Percentiles rank a stretch among this genome's conserved stretches.
Conservation (phyloP, 2,329 filamentous ascomycete genomes). For the Daldinia sp. region DNA sequence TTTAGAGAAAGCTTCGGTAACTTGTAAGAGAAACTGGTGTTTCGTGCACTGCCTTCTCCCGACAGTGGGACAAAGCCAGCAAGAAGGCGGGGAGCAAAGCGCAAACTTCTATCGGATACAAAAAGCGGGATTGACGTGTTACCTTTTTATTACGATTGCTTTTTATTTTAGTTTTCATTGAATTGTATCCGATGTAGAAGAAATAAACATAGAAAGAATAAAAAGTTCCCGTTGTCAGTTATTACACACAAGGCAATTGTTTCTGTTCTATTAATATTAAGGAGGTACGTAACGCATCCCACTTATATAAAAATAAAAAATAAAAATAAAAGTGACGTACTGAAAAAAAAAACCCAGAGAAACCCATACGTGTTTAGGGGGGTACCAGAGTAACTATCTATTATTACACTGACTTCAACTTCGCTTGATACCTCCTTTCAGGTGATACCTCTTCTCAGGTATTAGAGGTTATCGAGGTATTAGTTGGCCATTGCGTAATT, state of each 20-base stretch:
- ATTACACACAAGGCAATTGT: slow-evolving; percentile 37
- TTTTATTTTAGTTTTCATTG: too few species aligned
- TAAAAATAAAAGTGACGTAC: too few species aligned
- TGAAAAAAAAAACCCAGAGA: too few species aligned
- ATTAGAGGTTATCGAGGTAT: too few species aligned
- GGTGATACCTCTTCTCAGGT: too few species aligned
- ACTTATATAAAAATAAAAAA: slow-evolving; percentile 8
- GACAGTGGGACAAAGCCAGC: slow-evolving; percentile 29
- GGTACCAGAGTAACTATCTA: slow-evolving; percentile 7
- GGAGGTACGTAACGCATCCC: too few species aligned
- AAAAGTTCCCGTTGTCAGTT: too few species aligned
- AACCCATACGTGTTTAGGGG: slow-evolving; percentile 14
- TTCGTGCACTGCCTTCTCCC: slow-evolving; percentile 19
- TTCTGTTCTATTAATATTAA: too few species aligned
- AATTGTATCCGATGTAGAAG: too few species aligned
- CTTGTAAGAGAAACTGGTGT: slow-evolving; percentile 3
- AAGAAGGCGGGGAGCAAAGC: slow-evolving; percentile 23
- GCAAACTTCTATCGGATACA: slow-evolving; percentile 9
- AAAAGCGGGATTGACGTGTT: slow-evolving; percentile 31
- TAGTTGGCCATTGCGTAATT: slow-evolving; percentile 24
- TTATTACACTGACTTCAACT: slow-evolving; percentile 9
- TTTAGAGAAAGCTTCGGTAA: too few species aligned
- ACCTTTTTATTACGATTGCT: slow-evolving; percentile 13
- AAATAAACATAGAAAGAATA: too few species aligned
- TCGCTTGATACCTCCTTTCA: too few species aligned